Percentiles rank a stretch among this genome's conserved stretches.
Evolutionary conservation across 768 basidiomycete genomes (phyloP).

Genomic region (Mrakia gelida): DNA sequence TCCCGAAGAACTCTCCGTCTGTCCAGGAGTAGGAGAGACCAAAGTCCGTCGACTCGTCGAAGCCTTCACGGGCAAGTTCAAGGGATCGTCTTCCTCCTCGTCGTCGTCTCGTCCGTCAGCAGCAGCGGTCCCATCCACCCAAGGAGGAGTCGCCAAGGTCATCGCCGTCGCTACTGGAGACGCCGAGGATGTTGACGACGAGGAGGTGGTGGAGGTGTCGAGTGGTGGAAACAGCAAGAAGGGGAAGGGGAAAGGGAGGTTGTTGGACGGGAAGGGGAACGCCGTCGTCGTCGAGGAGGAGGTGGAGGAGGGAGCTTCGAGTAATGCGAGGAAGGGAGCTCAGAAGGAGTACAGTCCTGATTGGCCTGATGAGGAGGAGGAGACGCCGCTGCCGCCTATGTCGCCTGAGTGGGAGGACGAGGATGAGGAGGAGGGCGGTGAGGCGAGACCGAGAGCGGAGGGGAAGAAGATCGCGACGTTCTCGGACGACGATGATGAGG

Average conservation of each 20-base stretch:
- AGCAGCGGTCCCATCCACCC: no score
- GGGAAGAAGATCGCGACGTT: background rate
- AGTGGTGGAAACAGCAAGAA: background rate
- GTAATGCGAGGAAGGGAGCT: background rate
- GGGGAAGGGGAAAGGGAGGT: conserved; percentile 14
- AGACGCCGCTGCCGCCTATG: background rate
- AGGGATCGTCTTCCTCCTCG: background rate
- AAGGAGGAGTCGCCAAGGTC: background rate
- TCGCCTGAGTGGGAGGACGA: background rate
- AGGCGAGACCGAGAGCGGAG: background rate
- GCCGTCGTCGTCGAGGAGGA: background rate
- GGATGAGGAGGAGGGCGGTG: background rate
- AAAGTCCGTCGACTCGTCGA: conserved; percentile 88
- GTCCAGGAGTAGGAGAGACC: conserved; percentile 90
- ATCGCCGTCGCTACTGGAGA: background rate
- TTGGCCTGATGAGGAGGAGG: conserved; percentile 25
- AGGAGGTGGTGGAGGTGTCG: background rate
- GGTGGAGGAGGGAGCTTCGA: background rate
- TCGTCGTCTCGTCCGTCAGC: background rate
- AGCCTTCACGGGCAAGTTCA: conserved; percentile 82
- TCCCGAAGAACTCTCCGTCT: conserved; percentile 66
- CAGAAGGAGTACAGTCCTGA: conserved; percentile 15
- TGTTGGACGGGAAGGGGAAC: background rate
- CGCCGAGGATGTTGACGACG: background rate
- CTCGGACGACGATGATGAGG: background rate